phyloP scores from a whole-genome alignment of 306 rosid genomes.

The Prosopis cineraria region DNA sequence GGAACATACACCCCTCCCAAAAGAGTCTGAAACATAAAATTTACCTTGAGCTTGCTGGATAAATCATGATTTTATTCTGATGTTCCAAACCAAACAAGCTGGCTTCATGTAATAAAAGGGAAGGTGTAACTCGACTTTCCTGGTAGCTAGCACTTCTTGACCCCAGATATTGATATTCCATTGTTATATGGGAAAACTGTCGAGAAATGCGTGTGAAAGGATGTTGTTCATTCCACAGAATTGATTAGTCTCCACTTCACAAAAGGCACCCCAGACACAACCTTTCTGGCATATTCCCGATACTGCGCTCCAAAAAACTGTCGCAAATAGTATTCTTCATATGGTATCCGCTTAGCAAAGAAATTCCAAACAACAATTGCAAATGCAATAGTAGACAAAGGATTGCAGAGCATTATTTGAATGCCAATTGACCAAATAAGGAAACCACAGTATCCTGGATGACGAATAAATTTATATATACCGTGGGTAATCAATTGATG shows the following conservation, averaged over 20 bases:
- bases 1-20: no score
- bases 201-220: constrained; percentile 8
- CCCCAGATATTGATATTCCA: neutral
- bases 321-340: constrained; percentile 76
- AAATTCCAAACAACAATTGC: constrained; percentile 77
- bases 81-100: constrained; percentile 1
- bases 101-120: constrained; percentile 11
- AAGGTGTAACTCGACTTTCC: neutral
- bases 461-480: constrained; percentile 65
- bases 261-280: constrained; percentile 79
- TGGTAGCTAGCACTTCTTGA: constrained; percentile 21
- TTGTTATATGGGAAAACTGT: neutral
- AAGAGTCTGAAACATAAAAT: no score
- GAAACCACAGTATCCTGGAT: constrained; percentile 86
- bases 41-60: no score
- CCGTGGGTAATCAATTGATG: constrained; percentile 72
- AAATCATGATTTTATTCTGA: constrained; percentile 5
- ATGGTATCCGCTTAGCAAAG: constrained; percentile 50
- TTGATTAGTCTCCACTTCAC: constrained; percentile 38
- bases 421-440: constrained; percentile 81
- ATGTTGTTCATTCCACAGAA: constrained; percentile 24
- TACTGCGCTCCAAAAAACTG: constrained; percentile 66
- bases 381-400: constrained; percentile 65
- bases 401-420: constrained; percentile 92
- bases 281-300: constrained; percentile 56